Base-by-base conservation (phyloP, 2,329 filamentous ascomycete species). In the Aspergillus arachidicola region DNA sequence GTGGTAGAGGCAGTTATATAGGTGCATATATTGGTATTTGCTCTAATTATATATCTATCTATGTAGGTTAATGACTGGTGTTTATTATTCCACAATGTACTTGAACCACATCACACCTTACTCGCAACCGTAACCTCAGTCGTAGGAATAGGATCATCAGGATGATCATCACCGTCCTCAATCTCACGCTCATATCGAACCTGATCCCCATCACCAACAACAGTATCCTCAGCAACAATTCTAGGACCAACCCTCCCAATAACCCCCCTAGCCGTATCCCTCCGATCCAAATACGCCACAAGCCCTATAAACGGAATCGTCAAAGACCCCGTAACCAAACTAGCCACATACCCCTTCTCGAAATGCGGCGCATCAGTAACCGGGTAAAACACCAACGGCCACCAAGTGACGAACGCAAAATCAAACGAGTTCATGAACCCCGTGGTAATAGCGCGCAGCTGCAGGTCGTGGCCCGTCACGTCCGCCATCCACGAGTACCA, bases 401-500 rank as follows among this genome's bases (percentile, higher is more conserved):
- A 80, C 76, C 77, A 80, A 1, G 75, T 79, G 7, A 80, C 78
- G 63, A 80, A 80, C 0, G 76, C 78, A 63, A 80, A 81, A 58
- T 81, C 79, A 38, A 80, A 81, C 9, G 77, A 79, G 61, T 81
- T 81, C 78, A 80, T 80, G 55, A 79, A 80, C 0, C 79, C 79
- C 0, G 80, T 82, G 3, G 80, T 80, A 51, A 82, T 80, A 1
- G 80, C 80, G 0, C 80, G 73, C 2, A 82, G 72, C 48, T 82
- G 80, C 9, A 82, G 68, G 58, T 74, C 72, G 32, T 73, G 71
- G n/a, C 65, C 60, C 7, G 72, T 74, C 5, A 74, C 67, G 30
- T 82, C 80, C 0, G 80, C 80, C 78, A 82, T 81, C 80, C 80
- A 82, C 0, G 78, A 77, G 64, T 82, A 82, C 80, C 80, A 82